Evolutionary conservation across 1,139 yeast genomes (phyloP).

Genomic region (Geotrichum restrictum): DNA sequence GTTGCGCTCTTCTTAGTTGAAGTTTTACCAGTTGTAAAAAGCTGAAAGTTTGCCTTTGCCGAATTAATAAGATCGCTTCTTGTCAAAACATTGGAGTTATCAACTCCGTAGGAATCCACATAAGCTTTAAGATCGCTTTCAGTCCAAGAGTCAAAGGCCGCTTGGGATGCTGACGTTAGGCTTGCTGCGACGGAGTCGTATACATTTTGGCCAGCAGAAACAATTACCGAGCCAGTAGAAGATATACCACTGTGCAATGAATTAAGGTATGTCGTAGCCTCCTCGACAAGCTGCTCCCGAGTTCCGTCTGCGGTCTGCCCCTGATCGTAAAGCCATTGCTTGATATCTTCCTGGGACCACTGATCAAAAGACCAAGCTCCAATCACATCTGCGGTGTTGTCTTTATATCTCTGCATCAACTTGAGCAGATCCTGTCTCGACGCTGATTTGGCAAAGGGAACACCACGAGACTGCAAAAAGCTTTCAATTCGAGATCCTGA

Average conservation of each 20-base stretch:
- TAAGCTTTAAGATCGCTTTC: constrained; percentile 53
- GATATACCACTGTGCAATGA: not conserved
- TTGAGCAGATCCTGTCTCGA: not conserved
- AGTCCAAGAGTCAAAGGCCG: constrained; percentile 50
- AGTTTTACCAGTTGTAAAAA: not conserved
- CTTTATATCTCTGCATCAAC: not conserved
- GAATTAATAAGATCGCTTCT: not conserved
- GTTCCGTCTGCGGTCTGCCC: constrained; percentile 14
- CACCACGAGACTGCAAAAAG: constrained; percentile 5
- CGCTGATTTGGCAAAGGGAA: not conserved
- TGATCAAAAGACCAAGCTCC: constrained; percentile 51
- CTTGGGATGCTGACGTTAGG: constrained; percentile 35
- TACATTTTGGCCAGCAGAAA: constrained; percentile 28
- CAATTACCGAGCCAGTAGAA: constrained; percentile 35
- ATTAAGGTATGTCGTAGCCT: constrained; percentile 2
- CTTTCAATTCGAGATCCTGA: constrained; percentile 13
- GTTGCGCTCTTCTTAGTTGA: not conserved
- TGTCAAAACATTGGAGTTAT: constrained; percentile 16
- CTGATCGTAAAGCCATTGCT: constrained; percentile 17
- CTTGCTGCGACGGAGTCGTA: constrained; percentile 27
- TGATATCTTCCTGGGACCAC: constrained; percentile 34
- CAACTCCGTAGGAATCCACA: constrained; percentile 51
- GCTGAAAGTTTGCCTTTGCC: not conserved
- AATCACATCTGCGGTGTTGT: not conserved
- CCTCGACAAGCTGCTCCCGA: constrained; percentile 11